These are phyloP conservation scores for Heracleum sosnowskyi DNA, from an alignment of 129 eudicot genomes.

Conservation along the genomic window DNA sequence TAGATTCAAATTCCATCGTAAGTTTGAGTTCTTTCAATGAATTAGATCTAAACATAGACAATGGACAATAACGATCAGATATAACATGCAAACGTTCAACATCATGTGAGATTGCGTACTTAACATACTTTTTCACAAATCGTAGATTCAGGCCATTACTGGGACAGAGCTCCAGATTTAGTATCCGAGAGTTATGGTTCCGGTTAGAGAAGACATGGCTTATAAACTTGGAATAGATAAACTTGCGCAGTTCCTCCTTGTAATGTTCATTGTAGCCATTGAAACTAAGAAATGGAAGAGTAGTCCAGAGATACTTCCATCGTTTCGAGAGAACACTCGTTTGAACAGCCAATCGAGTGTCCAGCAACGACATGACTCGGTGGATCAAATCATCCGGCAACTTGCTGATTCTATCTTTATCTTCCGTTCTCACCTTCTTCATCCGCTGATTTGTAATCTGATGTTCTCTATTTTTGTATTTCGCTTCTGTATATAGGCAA, in stretches of 20 bases:
- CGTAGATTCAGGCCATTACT: neutral
- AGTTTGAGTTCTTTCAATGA: neutral
- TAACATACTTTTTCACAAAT: neutral
- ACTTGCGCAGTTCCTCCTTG: neutral
- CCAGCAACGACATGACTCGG: neutral
- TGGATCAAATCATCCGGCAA: neutral
- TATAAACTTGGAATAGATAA: neutral
- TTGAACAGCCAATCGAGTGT: neutral
- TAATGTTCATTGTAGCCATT: neutral
- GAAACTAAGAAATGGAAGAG: neutral
- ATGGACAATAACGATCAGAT: neutral
- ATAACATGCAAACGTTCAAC: neutral
- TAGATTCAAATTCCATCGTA: neutral
- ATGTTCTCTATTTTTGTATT: too few relatives aligned
- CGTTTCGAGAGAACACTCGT: neutral
- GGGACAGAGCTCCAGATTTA: neutral
- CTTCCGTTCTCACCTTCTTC: neutral
- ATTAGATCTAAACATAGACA: neutral
- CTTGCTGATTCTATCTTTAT: neutral
- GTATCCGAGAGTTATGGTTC: neutral
- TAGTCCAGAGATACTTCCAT: neutral
- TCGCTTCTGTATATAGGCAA: too few relatives aligned
- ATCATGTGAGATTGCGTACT: neutral
- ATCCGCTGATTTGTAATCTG: too few relatives aligned
- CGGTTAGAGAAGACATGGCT: neutral